Conservation (phyloP, 192 early-diverging fungal species). For the Gonapodya prolifera region DNA sequence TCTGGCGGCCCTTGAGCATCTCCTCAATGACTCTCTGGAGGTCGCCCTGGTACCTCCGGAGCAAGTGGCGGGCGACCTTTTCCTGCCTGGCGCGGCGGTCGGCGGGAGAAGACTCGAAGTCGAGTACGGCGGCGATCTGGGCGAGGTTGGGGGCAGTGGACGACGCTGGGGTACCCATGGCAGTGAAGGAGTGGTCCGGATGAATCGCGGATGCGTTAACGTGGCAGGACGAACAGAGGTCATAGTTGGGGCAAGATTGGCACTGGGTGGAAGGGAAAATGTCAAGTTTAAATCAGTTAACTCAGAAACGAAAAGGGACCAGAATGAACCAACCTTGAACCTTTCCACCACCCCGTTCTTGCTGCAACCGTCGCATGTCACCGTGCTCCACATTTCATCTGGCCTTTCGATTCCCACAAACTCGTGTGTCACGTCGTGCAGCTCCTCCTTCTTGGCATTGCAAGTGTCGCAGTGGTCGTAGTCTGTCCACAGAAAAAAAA, state of each 20-base stretch:
- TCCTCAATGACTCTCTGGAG: not conserved
- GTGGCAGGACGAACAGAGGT: not conserved
- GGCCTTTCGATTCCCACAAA: not conserved
- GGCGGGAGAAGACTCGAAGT: not conserved
- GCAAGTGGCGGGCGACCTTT: not conserved
- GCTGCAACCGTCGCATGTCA: conserved; percentile 1
- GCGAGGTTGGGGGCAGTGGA: not conserved
- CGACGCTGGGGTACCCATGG: not conserved
- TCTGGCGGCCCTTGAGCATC: not conserved
- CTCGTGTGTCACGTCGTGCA: not conserved
- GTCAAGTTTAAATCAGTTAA: not conserved
- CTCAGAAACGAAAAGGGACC: not conserved
- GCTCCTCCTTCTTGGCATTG: not conserved
- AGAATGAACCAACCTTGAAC: not conserved
- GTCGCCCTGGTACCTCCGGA: not conserved
- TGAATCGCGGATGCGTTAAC: not conserved
- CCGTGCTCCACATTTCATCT: not conserved
- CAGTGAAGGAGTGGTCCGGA: not conserved
- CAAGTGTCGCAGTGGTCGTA: conserved; percentile 1
- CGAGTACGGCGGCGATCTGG: not conserved
- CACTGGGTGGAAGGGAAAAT: not conserved
- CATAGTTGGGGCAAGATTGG: not conserved
- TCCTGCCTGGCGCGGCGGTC: not conserved
- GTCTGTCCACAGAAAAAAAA: not conserved
- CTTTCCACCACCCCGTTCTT: not conserved